Evolutionary conservation across 1,284 basidiomycete genomes (phyloP), one percentile per base, ranked within the genome.

Genomic region (Apiotrichum sp.): DNA sequence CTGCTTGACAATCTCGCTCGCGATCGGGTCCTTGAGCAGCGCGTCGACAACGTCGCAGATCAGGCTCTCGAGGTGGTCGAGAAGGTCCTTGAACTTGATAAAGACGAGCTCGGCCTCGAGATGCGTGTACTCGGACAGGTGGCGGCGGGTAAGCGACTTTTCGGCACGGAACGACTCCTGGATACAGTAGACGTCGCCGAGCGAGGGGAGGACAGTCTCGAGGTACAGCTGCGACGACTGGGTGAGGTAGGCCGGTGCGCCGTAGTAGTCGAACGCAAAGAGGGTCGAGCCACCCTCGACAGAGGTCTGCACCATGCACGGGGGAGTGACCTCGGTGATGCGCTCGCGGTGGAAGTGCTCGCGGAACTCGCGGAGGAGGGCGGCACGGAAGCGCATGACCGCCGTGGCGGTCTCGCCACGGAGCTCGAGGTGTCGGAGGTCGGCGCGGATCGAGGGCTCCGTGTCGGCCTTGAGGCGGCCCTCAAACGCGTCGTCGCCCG

Each of bases 141-240:
- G 96, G 55, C 96, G 75, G 48, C 49, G 50, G 31, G 76, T 78
- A 61, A 76, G 68, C 61, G 65, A 68, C 82, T 98, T 98, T 77
- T 98, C 96, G 1, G 96, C 96, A 56, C 96, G 82, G 84, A 98
- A 99, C 77, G 88, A 90, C 80, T 98, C 96, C 76, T 98, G 93
- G 16, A 98, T 84, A 74, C 93, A 98, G 78, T 93, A 99, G 16
- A 98, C 95, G 76, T 99, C 96, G 46, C 96, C 96, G 50, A 98
- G 80, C 65, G 86, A 86, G 6, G 96, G 93, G 50, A 98, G 79
- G 75, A 93, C 96, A 2, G 96, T 98, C 78, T 99, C 96, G 63
- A 98, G 84, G 78, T 98, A 99, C 44, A 99, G 81, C 79, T 99
- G 96, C 47, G 89, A 93, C 70, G 89, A 93, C 79, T 98, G 96